A percentile compares a stretch with the other conserved stretches of the same genome.
Evolutionary conservation across 257 asterid species (phyloP).

Genomic region (Dorcoceras hygrometricum): DNA sequence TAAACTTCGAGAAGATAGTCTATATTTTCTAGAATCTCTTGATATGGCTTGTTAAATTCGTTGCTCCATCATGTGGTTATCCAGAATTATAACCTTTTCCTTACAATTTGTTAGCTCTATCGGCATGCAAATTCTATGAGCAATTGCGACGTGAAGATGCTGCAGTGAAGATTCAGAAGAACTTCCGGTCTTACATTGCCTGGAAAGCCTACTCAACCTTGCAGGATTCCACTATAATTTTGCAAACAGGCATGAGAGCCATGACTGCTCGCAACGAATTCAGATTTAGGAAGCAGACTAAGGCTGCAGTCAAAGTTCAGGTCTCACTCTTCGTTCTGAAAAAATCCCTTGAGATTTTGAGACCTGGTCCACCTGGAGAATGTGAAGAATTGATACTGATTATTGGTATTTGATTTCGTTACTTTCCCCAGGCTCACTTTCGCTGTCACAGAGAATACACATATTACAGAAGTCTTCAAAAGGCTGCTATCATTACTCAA

Average conservation of each 20-base stretch:
- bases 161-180: constrained; percentile 90
- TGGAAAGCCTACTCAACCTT: constrained; percentile 55
- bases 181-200: constrained; percentile 66
- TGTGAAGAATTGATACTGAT: constrained; percentile 26
- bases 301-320: constrained; percentile 90
- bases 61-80: constrained; percentile 19
- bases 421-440: constrained; percentile 55
- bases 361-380: constrained; percentile 30
- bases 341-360: constrained; percentile 14
- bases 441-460: constrained; percentile 69
- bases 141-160: constrained; percentile 89
- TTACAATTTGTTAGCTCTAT: constrained; percentile 46
- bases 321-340: constrained; percentile 38
- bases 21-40: constrained; percentile 9
- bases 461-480: constrained; percentile 72
- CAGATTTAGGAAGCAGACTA: constrained; percentile 83
- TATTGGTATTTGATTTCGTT: constrained; percentile 24
- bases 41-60: constrained; percentile 21
- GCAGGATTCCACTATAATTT: constrained; percentile 54
- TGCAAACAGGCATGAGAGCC: constrained; percentile 97
- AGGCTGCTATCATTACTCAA: constrained; percentile 78
- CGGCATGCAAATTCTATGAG: constrained; percentile 86
- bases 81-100: constrained; percentile 21
- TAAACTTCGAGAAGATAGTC: constrained; percentile 20
- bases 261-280: constrained; percentile 81